These are phyloP conservation scores for Hypoxylon fuscum DNA, from an alignment of 495 filamentous ascomycete species.

Conservation along the genomic window DNA sequence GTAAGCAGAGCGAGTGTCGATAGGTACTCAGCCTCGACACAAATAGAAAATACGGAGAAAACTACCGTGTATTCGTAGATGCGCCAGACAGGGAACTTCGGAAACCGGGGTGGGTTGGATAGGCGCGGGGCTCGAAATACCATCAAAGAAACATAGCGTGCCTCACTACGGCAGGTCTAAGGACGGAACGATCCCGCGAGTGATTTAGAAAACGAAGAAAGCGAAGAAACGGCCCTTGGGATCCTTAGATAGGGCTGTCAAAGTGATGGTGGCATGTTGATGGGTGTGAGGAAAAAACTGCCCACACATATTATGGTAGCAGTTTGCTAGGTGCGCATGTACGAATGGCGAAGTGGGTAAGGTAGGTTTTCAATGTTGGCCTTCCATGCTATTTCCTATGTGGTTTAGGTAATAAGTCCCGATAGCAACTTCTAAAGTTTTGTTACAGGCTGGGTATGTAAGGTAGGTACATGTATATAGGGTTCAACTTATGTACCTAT, in stretches of 20 bases:
- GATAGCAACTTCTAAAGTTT: too few species aligned
- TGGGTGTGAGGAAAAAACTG: background rate
- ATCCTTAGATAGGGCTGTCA: background rate
- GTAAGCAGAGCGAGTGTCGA: constrained; percentile 27
- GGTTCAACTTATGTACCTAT: too few species aligned
- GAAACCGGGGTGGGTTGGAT: constrained; percentile 36
- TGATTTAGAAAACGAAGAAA: background rate
- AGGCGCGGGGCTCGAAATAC: constrained; percentile 33
- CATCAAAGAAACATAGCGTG: background rate
- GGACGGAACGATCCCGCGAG: constrained; percentile 18
- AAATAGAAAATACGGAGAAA: constrained; percentile 40
- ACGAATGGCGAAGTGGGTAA: too few species aligned
- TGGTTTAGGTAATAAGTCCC: too few species aligned
- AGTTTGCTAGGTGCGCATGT: background rate
- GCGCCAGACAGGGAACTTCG: constrained; percentile 25
- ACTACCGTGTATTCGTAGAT: constrained; percentile 23
- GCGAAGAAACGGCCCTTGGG: background rate
- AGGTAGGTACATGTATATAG: too few species aligned
- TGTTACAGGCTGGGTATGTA: too few species aligned
- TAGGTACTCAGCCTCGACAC: constrained; percentile 39
- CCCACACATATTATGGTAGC: background rate
- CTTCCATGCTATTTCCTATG: too few species aligned
- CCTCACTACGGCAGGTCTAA: constrained; percentile 6
- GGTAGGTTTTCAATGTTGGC: too few species aligned
- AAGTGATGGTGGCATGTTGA: constrained; percentile 11